Conservation (phyloP, 2,329 filamentous ascomycete species). For the Penicillium hesseltinei region DNA sequence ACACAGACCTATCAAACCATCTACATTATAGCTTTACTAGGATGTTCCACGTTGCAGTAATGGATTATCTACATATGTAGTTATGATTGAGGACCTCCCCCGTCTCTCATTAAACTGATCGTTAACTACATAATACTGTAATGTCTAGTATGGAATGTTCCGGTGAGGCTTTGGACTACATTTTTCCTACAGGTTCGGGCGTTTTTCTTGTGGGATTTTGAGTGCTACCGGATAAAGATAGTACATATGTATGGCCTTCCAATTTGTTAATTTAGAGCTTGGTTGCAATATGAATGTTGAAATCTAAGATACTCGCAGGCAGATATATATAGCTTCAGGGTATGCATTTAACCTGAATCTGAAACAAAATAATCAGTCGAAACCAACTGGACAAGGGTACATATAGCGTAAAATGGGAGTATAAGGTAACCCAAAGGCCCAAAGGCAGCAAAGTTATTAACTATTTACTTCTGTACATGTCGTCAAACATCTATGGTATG, state of each 20-base stretch:
- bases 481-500: background rate
- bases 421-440: background rate
- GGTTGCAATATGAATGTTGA: rapidly evolving
- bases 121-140: background rate
- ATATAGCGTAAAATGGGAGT: background rate
- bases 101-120: background rate
- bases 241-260: no score
- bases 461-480: background rate
- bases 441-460: background rate
- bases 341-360: background rate
- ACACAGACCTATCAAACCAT: background rate
- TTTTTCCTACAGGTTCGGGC: no score
- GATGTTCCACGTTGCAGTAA: background rate
- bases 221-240: no score
- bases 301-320: no score
- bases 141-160: background rate
- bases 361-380: background rate
- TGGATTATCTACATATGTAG: no score
- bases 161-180: background rate
- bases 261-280: no score
- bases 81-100: background rate
- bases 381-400: background rate
- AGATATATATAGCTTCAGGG: background rate
- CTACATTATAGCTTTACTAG: background rate
- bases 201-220: background rate